phyloP scores from a whole-genome alignment of 108 stramenopile species.

The Fistulifera solaris region DNA sequence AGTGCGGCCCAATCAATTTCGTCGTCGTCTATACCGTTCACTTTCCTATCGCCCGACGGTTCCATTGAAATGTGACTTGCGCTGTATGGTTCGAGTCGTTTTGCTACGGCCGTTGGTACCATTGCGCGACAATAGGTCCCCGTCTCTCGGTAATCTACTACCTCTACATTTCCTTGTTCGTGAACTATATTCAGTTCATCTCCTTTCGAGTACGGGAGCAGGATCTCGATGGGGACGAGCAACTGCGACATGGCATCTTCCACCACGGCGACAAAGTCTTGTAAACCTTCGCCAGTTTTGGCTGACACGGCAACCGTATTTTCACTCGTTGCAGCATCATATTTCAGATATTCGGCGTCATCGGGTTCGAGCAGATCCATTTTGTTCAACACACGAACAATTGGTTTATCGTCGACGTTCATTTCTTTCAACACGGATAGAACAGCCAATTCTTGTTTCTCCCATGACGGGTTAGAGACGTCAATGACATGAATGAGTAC shows the following conservation, averaged over 20 bases:
- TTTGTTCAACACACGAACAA: slow-evolving; percentile 76
- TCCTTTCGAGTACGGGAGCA: slow-evolving; percentile 67
- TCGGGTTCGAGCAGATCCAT: slow-evolving; percentile 57
- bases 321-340: slow-evolving; percentile 51
- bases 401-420: slow-evolving; percentile 61
- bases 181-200: slow-evolving; percentile 74
- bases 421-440: slow-evolving; percentile 59
- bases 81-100: slow-evolving; percentile 51
- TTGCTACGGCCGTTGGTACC: slow-evolving; percentile 63
- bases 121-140: slow-evolving; percentile 64
- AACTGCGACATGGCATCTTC: slow-evolving; percentile 59
- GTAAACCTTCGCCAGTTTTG: slow-evolving; percentile 58
- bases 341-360: slow-evolving; percentile 52
- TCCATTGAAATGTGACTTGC: slow-evolving; percentile 9
- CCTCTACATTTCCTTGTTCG: slow-evolving; percentile 73
- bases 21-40: slow-evolving; percentile 13
- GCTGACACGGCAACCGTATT: slow-evolving; percentile 66
- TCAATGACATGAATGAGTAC: slow-evolving; percentile 91
- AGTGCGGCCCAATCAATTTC: slow-evolving; percentile 69
- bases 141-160: slow-evolving; percentile 61
- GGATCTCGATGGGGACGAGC: slow-evolving; percentile 63
- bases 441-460: slow-evolving; percentile 76
- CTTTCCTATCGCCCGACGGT: not conserved
- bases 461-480: slow-evolving; percentile 74
- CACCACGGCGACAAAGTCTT: slow-evolving; percentile 67